A percentile compares a stretch with the other conserved stretches of the same genome.
phyloP scores from a whole-genome alignment of 371 early-diverging fungal genomes.

The Choanephora cucurbitarum region DNA sequence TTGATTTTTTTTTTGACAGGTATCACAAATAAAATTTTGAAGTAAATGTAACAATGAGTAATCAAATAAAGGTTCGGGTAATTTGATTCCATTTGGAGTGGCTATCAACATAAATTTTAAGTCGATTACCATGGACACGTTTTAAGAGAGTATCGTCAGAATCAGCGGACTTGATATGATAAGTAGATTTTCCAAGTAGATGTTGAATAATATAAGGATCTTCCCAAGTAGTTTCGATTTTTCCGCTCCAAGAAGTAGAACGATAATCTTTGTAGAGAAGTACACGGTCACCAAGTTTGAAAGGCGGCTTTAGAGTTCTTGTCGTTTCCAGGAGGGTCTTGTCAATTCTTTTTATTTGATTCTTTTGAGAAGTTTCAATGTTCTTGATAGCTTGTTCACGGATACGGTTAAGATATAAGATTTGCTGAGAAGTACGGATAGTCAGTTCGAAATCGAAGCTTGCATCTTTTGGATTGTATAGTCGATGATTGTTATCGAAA shows the following conservation, averaged over 20 bases:
- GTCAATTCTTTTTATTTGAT: conserved; percentile 1
- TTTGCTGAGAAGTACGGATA: not conserved
- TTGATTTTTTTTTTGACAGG: too few relatives aligned
- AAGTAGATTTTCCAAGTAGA: not conserved
- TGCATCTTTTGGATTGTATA: not conserved
- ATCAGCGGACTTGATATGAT: not conserved
- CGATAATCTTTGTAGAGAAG: not conserved
- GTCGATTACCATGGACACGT: not conserved
- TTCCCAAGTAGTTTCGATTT: conserved; percentile 2
- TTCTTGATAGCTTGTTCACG: not conserved
- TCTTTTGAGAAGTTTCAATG: not conserved
- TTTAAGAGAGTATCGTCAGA: not conserved
- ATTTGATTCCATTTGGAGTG: too few relatives aligned
- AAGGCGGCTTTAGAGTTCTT: conserved; percentile 3
- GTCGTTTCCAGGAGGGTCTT: not conserved
- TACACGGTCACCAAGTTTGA: not conserved
- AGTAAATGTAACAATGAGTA: too few relatives aligned
- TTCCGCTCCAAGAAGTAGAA: conserved; percentile 5
- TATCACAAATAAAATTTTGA: too few relatives aligned
- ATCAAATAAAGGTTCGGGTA: too few relatives aligned
- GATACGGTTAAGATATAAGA: not conserved
- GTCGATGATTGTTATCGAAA: not conserved
- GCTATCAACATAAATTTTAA: not conserved
- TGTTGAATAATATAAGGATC: not conserved
- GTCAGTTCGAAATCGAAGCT: not conserved